These are phyloP conservation scores for Candida sanyiensis DNA, from an alignment of 805 yeast genomes.

Conservation along the genomic window DNA sequence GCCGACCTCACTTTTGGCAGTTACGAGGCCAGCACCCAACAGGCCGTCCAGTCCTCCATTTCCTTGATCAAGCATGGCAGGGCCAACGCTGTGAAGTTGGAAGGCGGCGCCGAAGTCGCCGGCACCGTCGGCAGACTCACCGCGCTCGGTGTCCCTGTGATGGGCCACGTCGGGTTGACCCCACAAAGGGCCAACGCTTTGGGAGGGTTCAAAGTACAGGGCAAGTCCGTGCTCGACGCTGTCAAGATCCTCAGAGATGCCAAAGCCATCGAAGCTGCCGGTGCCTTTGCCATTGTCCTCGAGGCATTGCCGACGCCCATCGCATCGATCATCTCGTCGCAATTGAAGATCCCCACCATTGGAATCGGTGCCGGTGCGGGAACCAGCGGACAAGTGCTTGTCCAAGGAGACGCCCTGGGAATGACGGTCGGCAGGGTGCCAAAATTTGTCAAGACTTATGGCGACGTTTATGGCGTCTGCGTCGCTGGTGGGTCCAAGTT, in stretches of 20 bases:
- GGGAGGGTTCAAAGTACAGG: constrained; percentile 90
- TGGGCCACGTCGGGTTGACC: constrained; percentile 89
- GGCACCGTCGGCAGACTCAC: constrained; percentile 51
- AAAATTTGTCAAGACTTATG: constrained; percentile 73
- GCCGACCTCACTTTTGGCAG: constrained; percentile 90
- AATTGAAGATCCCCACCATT: constrained; percentile 69
- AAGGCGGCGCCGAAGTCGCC: constrained; percentile 62
- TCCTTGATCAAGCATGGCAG: constrained; percentile 45
- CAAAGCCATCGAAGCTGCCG: constrained; percentile 60
- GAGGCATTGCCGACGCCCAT: constrained; percentile 83
- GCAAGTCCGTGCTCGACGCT: constrained; percentile 51
- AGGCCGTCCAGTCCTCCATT: constrained; percentile 58
- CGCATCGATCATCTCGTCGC: constrained; percentile 57
- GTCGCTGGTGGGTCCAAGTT: constrained; percentile 49
- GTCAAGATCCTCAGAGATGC: constrained; percentile 60
- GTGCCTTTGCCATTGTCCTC: constrained; percentile 67
- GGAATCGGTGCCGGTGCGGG: constrained; percentile 93
- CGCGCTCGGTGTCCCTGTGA: constrained; percentile 74
- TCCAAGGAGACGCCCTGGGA: constrained; percentile 79
- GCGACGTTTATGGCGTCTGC: constrained; percentile 43
- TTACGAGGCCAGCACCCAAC: constrained; percentile 57
- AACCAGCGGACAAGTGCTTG: constrained; percentile 87
- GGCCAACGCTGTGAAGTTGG: constrained; percentile 77
- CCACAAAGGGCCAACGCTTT: constrained; percentile 78
- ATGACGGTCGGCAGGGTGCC: constrained; percentile 52